These are phyloP conservation scores for Penicillium sp. DNA, from an alignment of 2,329 filamentous ascomycete genomes.

Conservation along the genomic window DNA sequence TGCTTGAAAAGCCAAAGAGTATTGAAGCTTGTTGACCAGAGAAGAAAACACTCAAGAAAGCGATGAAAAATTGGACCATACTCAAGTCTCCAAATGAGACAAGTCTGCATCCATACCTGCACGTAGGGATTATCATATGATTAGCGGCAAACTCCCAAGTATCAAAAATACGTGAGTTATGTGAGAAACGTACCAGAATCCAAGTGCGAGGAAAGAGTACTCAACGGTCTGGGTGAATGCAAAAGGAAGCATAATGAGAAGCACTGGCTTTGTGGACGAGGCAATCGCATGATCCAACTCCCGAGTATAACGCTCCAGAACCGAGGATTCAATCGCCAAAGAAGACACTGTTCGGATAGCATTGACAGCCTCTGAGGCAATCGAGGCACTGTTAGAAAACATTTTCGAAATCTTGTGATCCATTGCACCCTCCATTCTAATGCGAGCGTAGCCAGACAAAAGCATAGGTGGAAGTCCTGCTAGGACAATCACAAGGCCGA, in stretches of 20 bases:
- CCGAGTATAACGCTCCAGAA: constrained; percentile 31
- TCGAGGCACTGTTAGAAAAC: constrained; percentile 46
- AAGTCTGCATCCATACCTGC: constrained; percentile 62
- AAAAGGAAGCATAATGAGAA: constrained; percentile 30
- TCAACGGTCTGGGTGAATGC: constrained; percentile 30
- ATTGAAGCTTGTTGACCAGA: constrained; percentile 30
- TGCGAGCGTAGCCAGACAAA: constrained; percentile 48
- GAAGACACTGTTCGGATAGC: constrained; percentile 51
- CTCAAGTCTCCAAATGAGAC: constrained; percentile 50
- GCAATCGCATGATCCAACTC: constrained; percentile 22
- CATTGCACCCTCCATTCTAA: constrained; percentile 45
- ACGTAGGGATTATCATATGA: constrained; percentile 41
- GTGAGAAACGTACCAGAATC: constrained; percentile 24
- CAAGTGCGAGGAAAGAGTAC: constrained; percentile 29
- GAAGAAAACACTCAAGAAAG: constrained; percentile 46
- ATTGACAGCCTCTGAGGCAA: constrained; percentile 48
- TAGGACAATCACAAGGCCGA: constrained; percentile 51
- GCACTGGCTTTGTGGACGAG: constrained; percentile 21
- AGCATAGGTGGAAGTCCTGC: constrained; percentile 50
- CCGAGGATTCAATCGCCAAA: constrained; percentile 45
- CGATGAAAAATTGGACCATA: constrained; percentile 41
- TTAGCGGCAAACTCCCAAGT: constrained; percentile 7
- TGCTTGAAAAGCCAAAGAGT: constrained; percentile 35
- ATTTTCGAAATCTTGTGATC: constrained; percentile 19
- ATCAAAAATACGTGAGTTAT: constrained; percentile 2